Percentiles rank a stretch among this genome's conserved stretches.
Conservation (phyloP, 805 yeast species). For the Soucietia sequanensis region DNA sequence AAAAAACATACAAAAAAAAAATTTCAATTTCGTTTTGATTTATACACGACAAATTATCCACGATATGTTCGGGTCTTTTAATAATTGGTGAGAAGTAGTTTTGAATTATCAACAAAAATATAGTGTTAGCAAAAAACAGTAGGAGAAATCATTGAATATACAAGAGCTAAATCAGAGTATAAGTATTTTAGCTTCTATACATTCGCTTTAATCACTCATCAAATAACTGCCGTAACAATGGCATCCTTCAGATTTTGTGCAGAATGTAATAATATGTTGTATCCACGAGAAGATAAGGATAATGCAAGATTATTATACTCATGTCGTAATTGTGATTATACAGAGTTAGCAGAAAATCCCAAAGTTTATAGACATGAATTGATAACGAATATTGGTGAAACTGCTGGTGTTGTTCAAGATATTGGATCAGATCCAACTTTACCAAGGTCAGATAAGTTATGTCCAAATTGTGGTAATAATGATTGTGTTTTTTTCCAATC, state of each 20-base stretch:
- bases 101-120: slow-evolving; percentile 1
- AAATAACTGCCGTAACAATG: slow-evolving; percentile 42
- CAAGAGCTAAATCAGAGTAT: too few species aligned
- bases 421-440: slow-evolving; percentile 97
- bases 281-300: slow-evolving; percentile 92
- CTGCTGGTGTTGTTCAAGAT: slow-evolving; percentile 96
- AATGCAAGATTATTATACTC: slow-evolving; percentile 75
- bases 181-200: too few species aligned
- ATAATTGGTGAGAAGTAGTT: not conserved
- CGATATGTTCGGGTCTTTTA: too few species aligned
- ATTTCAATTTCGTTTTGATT: too few species aligned
- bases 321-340: slow-evolving; percentile 92
- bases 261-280: slow-evolving; percentile 97
- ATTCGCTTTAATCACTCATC: slow-evolving; percentile 2
- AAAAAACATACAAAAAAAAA: too few species aligned
- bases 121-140: not conserved
- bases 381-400: slow-evolving; percentile 87
- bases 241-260: slow-evolving; percentile 95
- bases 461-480: slow-evolving; percentile 83
- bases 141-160: too few species aligned
- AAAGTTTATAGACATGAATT: slow-evolving; percentile 90
- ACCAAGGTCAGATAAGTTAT: slow-evolving; percentile 91
- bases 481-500: slow-evolving; percentile 97
- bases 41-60: too few species aligned
- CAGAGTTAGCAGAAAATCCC: slow-evolving; percentile 86